phyloP scores from a whole-genome alignment of 768 basidiomycete genomes.

The Psilocybe cubensis region DNA sequence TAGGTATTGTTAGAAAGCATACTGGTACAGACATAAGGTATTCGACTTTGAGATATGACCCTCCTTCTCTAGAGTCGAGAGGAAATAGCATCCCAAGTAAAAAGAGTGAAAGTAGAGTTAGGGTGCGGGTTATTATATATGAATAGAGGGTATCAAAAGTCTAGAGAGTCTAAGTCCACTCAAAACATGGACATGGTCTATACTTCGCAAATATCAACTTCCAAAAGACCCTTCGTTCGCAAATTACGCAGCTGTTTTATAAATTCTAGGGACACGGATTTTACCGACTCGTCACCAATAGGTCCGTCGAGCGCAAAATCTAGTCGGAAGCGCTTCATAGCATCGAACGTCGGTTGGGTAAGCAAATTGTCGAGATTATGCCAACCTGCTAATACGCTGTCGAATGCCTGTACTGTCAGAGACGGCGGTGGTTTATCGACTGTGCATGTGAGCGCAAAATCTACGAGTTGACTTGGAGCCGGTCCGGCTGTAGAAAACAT shows the following conservation, averaged over 20 bases:
- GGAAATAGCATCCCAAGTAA: too few relatives aligned
- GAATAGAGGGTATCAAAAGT: too few relatives aligned
- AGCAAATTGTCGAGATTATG: conserved; percentile 27
- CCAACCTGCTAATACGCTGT: conserved; percentile 23
- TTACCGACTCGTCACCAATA: conserved; percentile 17
- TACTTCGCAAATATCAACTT: conserved; percentile 22
- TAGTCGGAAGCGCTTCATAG: conserved; percentile 21
- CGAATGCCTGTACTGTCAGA: conserved; percentile 21
- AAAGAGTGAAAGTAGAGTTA: too few relatives aligned
- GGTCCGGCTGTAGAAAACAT: conserved; percentile 22
- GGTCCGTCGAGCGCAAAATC: conserved; percentile 24
- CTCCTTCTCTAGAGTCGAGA: too few relatives aligned
- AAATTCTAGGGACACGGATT: conserved; percentile 19
- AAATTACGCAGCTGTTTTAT: conserved; percentile 20
- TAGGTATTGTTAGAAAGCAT: too few relatives aligned
- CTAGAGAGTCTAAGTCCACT: too few relatives aligned
- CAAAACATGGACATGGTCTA: too few relatives aligned
- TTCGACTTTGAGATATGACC: too few relatives aligned
- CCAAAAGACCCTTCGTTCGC: conserved; percentile 18
- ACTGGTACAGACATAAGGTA: too few relatives aligned
- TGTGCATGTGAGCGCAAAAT: conserved; percentile 22
- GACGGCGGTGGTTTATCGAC: conserved; percentile 30
- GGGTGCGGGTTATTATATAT: too few relatives aligned
- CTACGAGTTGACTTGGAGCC: conserved; percentile 17
- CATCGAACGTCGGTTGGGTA: conserved; percentile 20